These are phyloP conservation scores for Petasospora rhodanensis DNA, from an alignment of 1,139 yeast genomes.

Conservation along the genomic window DNA sequence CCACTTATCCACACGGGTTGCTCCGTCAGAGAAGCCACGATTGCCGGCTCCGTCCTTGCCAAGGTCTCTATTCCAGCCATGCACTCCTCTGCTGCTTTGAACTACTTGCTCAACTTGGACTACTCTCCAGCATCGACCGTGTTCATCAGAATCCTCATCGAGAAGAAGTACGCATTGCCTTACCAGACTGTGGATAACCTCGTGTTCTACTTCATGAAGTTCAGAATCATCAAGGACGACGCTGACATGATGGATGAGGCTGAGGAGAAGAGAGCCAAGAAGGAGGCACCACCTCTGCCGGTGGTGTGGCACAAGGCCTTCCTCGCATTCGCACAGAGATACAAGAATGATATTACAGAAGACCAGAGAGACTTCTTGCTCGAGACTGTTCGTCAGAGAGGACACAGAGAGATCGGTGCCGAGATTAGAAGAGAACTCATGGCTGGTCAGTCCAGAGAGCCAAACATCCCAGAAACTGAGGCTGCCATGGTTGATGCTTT, in stretches of 20 bases:
- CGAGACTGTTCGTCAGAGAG: constrained; percentile 87
- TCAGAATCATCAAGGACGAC: constrained; percentile 52
- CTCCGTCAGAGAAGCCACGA: constrained; percentile 88
- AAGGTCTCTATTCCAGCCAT: constrained; percentile 91
- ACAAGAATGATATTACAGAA: constrained; percentile 94
- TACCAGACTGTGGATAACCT: constrained; percentile 93
- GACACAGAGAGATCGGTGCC: constrained; percentile 85
- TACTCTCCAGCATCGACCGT: constrained; percentile 87
- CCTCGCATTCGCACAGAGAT: constrained; percentile 89
- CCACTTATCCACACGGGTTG: constrained; percentile 85
- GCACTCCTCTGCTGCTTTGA: constrained; percentile 93
- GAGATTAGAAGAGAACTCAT: constrained; percentile 90
- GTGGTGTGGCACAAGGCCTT: constrained; percentile 97
- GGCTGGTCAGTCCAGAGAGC: constrained; percentile 63
- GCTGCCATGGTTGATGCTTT: constrained; percentile 24
- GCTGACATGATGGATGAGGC: constrained; percentile 33
- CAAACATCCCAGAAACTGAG: constrained; percentile 21
- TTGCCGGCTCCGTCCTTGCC: constrained; percentile 86
- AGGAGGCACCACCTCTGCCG: constrained; percentile 67
- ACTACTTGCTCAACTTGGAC: constrained; percentile 78
- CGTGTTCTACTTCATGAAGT: constrained; percentile 93
- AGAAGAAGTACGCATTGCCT: constrained; percentile 94
- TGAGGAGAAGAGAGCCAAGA: constrained; percentile 34
- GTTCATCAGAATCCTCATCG: constrained; percentile 81
- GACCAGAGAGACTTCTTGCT: constrained; percentile 93